Evolutionary conservation across 1,139 yeast genomes (phyloP).

Genomic region (Taiozyma sp.): DNA sequence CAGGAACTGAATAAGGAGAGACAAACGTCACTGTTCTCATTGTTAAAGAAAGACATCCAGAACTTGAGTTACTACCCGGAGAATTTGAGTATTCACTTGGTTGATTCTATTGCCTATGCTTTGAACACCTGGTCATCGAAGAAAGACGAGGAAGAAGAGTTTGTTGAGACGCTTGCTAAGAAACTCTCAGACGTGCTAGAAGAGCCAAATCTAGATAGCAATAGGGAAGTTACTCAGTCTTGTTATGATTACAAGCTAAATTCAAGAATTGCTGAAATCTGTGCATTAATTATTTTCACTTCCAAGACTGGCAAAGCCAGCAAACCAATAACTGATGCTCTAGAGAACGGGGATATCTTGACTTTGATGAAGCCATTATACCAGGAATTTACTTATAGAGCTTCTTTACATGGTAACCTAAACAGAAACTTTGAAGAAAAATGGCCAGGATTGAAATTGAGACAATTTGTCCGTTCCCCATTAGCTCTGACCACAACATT

Average conservation of each 20-base stretch:
- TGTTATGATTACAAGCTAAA: slow-evolving; percentile 56
- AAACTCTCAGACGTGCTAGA: slow-evolving; percentile 26
- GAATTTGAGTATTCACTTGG: slow-evolving; percentile 42
- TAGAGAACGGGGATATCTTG: slow-evolving; percentile 37
- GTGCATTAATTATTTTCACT: slow-evolving; percentile 69
- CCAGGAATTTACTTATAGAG: slow-evolving; percentile 36
- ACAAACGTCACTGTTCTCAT: slow-evolving; percentile 41
- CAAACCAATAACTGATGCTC: slow-evolving; percentile 39
- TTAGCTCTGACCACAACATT: slow-evolving; percentile 43
- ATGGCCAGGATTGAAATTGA: slow-evolving; percentile 44
- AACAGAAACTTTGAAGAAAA: slow-evolving; percentile 40
- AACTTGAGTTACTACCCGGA: slow-evolving; percentile 52
- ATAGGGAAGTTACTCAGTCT: slow-evolving; percentile 32
- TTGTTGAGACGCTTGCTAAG: slow-evolving; percentile 46
- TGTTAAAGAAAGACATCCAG: slow-evolving; percentile 55
- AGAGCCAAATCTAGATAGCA: slow-evolving; percentile 15
- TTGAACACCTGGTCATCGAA: slow-evolving; percentile 68
- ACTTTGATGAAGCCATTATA: slow-evolving; percentile 31
- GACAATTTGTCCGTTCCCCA: slow-evolving; percentile 50
- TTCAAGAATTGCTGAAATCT: slow-evolving; percentile 68
- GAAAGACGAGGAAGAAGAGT: slow-evolving; percentile 45
- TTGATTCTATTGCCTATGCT: slow-evolving; percentile 63
- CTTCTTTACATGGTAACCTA: slow-evolving; percentile 42
- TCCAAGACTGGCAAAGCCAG: slow-evolving; percentile 39
- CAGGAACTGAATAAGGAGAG: slow-evolving; percentile 36